Base-by-base conservation (phyloP, 768 basidiomycete genomes). In the Holtermannia corniformis region DNA sequence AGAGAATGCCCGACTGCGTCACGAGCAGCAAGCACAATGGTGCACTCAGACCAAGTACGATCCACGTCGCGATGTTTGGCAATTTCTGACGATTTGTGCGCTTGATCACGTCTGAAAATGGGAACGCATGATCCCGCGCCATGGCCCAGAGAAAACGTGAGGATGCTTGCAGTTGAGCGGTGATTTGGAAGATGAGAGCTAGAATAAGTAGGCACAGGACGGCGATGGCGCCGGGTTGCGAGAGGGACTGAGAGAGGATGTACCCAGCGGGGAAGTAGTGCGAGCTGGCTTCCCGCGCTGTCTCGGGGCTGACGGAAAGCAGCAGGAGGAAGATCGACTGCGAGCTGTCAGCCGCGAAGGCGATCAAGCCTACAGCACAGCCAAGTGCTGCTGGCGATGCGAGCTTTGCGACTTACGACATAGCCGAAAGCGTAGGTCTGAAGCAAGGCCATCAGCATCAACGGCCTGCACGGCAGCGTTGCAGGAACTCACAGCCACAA, bases 101-200 rank as follows among this genome's bases (percentile, higher is more conserved):
- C 4, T 63, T 59, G 55, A 75, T 62, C 46, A 64, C 61, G 23
- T 63, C 49, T 5, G 70, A 68, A 48, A 73, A 74, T 0, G 75
- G 75, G 21, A 75, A 48, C 19, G 75, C 74, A 21, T 72, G 68
- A 51, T 76, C 75, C 45, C 75, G 62, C 2, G 73, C 70, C 10
- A 74, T 59, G 13, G 75, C 72, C 59, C 70, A 76, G 37, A 74
- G 65, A 67, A 72, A 76, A 32, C 75, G 68, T 2, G 72, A 72
- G 19, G 73, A 75, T 5, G 74, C 73, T 56, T 73, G 73, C 16
- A 75, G 61, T 51, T 73, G 72, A 3, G 74, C 74, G 19, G 71
- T 54, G 28, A 64, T 61, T 53, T 75, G 74, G 16, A 73, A 50
- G 32, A 62, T 44, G 44, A 74, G 61, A 25, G 60, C 64, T 16